Base-by-base conservation (phyloP, 306 rosid genomes). In the Erythrophleum fordii region DNA sequence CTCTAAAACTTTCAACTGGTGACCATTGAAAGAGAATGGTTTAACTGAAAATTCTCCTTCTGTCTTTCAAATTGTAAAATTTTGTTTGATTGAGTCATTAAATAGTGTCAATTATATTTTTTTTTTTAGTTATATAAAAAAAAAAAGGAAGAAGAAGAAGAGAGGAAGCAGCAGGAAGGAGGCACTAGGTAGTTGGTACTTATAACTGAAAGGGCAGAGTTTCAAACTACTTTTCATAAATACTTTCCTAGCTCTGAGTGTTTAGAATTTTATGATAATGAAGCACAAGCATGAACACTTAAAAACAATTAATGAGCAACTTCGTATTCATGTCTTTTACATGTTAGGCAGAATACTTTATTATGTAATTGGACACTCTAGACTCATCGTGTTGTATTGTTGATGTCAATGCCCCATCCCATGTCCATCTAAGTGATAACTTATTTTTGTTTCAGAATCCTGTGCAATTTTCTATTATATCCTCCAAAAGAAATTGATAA, bases 151-250 rank as follows among this genome's bases (percentile, higher is more conserved):
- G 2, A 31, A 31, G 1, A 31, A 1, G 41, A 11, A 11, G 14
- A 3, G 48, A 11, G 48, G 48, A 8, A 1, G 48, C 14, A 42
- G 48, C 48, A 8, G 48, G 13, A 9, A 13, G 2, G 9, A 42
- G 48, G 48, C 3, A 11, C 48, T 34, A n/a, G 9, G 34, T 56
- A 70, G 22, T 53, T 49, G 14, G 52, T 44, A 23, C 23, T 8
- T 35, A 31, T 67, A 25, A 42, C 26, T 77, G 77, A 41, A 58
- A 17, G 66, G 12, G 44, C 13, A n/a, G 55, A 60, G 55, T 72
- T 72, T 26, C 59, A 53, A 55, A 49, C 70, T 68, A 46, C 23
- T 45, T 69, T n/a, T 66, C 53, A 23, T 34, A 59, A 49, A 76
- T 51, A 41, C 62, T 59, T 59, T 31, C 55, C 53, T 17, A 12